These are phyloP conservation scores for Lithospermum erythrorhizon DNA, from an alignment of 257 asterid species.

Conservation along the genomic window DNA sequence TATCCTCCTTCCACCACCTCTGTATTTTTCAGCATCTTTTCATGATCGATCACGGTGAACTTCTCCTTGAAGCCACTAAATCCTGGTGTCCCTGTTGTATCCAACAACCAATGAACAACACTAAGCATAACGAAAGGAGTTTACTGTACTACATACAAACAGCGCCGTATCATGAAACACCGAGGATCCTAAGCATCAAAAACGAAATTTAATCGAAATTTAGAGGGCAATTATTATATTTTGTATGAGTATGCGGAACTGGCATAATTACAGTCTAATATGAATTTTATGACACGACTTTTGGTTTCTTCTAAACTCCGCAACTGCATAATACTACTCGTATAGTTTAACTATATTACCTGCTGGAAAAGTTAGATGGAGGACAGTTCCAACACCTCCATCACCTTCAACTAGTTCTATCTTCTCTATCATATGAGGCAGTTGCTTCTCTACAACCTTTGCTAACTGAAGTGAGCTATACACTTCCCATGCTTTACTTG, in stretches of 20 bases:
- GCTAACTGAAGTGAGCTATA: slow-evolving; percentile 13
- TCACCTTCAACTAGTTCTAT: slow-evolving; percentile 41
- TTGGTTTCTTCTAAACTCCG: too few relatives aligned
- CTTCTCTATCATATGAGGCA: slow-evolving; percentile 25
- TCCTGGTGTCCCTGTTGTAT: slow-evolving; percentile 18
- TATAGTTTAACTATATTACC: not conserved
- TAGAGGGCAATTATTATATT: too few relatives aligned
- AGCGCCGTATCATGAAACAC: not conserved
- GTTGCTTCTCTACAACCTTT: slow-evolving; percentile 5
- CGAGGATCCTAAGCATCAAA: too few relatives aligned
- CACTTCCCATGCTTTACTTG: slow-evolving; percentile 18
- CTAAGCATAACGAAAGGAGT: too few relatives aligned
- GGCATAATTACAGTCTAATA: too few relatives aligned
- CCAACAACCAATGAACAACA: not conserved
- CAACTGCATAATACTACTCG: too few relatives aligned
- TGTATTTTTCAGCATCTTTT: slow-evolving; percentile 34
- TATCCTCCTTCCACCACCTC: slow-evolving; percentile 56
- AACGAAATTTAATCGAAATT: too few relatives aligned
- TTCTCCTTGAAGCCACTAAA: slow-evolving; percentile 38
- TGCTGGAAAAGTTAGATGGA: slow-evolving; percentile 33
- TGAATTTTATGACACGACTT: too few relatives aligned
- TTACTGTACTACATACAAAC: too few relatives aligned
- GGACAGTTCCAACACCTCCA: slow-evolving; percentile 43
- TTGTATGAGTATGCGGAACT: too few relatives aligned
- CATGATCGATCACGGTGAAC: slow-evolving; percentile 46